Evolutionary conservation across 805 yeast species (phyloP).

Genomic region (Isabelozyma rhagii): DNA sequence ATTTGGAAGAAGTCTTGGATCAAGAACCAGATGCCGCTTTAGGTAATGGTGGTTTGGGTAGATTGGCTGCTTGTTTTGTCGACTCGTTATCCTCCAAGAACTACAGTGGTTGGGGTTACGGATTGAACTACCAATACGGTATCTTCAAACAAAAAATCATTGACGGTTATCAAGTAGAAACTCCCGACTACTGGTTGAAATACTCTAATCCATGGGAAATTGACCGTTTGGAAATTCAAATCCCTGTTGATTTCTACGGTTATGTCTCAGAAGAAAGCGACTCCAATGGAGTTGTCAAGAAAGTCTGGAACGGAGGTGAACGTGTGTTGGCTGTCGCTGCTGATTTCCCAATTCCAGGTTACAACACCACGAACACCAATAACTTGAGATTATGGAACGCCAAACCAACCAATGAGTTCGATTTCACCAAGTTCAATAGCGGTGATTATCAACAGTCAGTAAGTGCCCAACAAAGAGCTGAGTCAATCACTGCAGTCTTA

Average conservation of each 20-base stretch:
- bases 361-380: slow-evolving; percentile 75
- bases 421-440: slow-evolving; percentile 82
- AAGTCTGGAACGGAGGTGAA: slow-evolving; percentile 85
- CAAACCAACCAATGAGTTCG: slow-evolving; percentile 86
- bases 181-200: slow-evolving; percentile 92
- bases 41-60: slow-evolving; percentile 94
- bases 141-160: slow-evolving; percentile 85
- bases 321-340: slow-evolving; percentile 85
- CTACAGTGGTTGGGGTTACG: slow-evolving; percentile 96
- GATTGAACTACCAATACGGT: slow-evolving; percentile 90
- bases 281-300: slow-evolving; percentile 54
- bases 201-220: slow-evolving; percentile 93
- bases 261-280: slow-evolving; percentile 57
- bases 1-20: slow-evolving; percentile 77
- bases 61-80: slow-evolving; percentile 91
- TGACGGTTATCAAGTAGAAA: slow-evolving; percentile 91
- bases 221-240: slow-evolving; percentile 78
- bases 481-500: slow-evolving; percentile 85
- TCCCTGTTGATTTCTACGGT: slow-evolving; percentile 90
- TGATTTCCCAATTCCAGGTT: slow-evolving; percentile 93
- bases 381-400: slow-evolving; percentile 90
- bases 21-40: slow-evolving; percentile 93
- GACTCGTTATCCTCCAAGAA: slow-evolving; percentile 84
- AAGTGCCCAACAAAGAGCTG: slow-evolving; percentile 81
- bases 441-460: slow-evolving; percentile 91